These are phyloP conservation scores for Saccharomycopsis hybrid DNA, from an alignment of 1,139 yeast genomes.

Conservation along the genomic window DNA sequence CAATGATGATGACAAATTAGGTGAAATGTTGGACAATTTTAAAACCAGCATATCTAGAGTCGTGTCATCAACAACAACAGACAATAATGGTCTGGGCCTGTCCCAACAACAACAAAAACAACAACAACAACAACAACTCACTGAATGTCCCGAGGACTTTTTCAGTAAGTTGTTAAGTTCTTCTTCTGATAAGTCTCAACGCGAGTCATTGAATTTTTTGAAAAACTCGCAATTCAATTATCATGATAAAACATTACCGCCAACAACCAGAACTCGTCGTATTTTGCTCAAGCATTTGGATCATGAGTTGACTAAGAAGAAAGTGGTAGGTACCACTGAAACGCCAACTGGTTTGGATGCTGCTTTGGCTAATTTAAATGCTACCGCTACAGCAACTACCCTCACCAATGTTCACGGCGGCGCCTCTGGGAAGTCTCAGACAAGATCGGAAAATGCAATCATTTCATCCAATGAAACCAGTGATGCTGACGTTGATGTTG, in stretches of 20 bases:
- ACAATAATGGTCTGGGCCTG: not conserved
- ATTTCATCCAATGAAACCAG: not conserved
- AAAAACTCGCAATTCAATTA: conserved; percentile 6
- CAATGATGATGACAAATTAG: not conserved
- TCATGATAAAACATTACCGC: conserved; percentile 13
- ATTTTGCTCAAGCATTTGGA: conserved; percentile 5
- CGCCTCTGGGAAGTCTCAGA: too few species aligned
- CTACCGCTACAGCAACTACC: too few species aligned
- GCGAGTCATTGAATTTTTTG: conserved; percentile 15
- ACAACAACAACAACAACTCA: too few species aligned
- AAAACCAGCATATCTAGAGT: not conserved
- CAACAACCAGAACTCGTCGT: conserved; percentile 11
- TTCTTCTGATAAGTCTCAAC: conserved; percentile 13
- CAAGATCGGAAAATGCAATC: not conserved
- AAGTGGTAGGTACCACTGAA: too few species aligned
- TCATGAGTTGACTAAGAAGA: not conserved
- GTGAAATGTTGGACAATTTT: conserved; percentile 2
- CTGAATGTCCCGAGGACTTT: conserved; percentile 1
- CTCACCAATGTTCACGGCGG: too few species aligned
- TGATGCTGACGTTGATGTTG: not conserved
- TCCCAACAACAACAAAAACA: too few species aligned
- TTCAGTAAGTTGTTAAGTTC: conserved; percentile 6
- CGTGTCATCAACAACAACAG: not conserved
- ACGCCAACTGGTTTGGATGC: too few species aligned
- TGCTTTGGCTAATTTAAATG: not conserved